phyloP scores from a whole-genome alignment of 2,329 filamentous ascomycete species.

The Leptosphaerulina australis region DNA sequence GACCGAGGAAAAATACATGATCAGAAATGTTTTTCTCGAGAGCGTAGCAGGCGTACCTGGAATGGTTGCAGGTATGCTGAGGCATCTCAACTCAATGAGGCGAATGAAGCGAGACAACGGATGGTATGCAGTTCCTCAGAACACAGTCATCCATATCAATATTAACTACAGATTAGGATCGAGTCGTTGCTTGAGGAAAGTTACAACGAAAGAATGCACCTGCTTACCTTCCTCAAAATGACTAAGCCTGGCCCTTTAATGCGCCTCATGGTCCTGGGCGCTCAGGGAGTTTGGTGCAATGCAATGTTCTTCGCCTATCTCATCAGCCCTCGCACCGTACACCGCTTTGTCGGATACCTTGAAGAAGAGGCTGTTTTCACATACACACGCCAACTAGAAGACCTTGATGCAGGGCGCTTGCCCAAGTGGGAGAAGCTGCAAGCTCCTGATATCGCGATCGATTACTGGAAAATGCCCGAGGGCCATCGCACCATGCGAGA shows the following conservation, averaged over 20 bases:
- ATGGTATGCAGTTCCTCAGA: constrained; percentile 57
- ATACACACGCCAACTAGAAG: constrained; percentile 86
- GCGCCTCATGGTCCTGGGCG: constrained; percentile 85
- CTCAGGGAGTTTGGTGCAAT: constrained; percentile 97
- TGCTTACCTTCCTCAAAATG: constrained; percentile 91
- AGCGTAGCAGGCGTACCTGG: constrained; percentile 93
- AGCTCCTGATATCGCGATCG: constrained; percentile 86
- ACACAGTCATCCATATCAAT: not conserved
- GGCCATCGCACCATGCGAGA: constrained; percentile 82
- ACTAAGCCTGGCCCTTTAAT: constrained; percentile 86
- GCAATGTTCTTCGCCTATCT: constrained; percentile 88
- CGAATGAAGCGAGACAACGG: constrained; percentile 92
- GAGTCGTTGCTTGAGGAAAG: constrained; percentile 88
- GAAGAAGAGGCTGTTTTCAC: constrained; percentile 97
- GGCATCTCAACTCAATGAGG: constrained; percentile 83
- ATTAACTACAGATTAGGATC: constrained; percentile 65
- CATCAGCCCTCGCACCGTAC: constrained; percentile 81
- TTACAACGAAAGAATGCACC: constrained; percentile 93
- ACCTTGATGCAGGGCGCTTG: constrained; percentile 82
- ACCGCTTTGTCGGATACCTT: constrained; percentile 95
- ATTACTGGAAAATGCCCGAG: constrained; percentile 95
- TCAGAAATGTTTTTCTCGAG: constrained; percentile 91
- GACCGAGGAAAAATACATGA: constrained; percentile 87
- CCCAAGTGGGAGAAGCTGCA: constrained; percentile 79
- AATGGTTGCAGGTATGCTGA: constrained; percentile 94